Base-by-base conservation (phyloP, 108 stramenopile species). In the Nitzschia putrida region DNA sequence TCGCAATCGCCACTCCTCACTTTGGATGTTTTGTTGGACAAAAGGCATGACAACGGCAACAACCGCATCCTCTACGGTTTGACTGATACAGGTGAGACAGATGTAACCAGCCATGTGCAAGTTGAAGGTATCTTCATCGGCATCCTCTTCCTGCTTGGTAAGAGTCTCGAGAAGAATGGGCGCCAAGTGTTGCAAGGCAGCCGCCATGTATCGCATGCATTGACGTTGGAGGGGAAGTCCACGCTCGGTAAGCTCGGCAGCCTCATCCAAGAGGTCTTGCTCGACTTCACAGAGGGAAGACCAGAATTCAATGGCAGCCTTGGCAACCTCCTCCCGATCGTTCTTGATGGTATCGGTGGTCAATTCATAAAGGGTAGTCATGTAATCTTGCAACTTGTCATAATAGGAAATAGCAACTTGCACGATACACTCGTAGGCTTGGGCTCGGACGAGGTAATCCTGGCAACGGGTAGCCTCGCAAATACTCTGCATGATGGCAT, bases 221-320 rank as follows among this genome's bases (percentile, higher is more conserved):
- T 71, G 69, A 26, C 78, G 77, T 70, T 49, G 61, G 14, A 78
- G 68, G 7, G 73, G 69, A 22, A 79, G 53, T 11, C 85, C 86
- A 20, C 64, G 69, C 64, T 76, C 85, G 4, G 63, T 73, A 11
- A 57, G 68, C 13, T 94, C 90, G 0, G 59, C 64, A 12, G 80
- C 78, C 61, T 94, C 79, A 23, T 92, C 92, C 25, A 94, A 63
- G 47, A 95, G 79, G 16, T 94, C 89, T 73, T 85, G 79, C 71
- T 98, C 98, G 40, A 86, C 90, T 52, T 97, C 96, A 42, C 88
- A 89, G 12, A 98, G 70, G 3, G 96, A 92, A 37, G 78, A 82
- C 98, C 98, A 98, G 68, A 98, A 97, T 72, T 98, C 98, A 64
- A 98, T 93, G 1, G 96, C 96, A 50, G 88, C 73, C 43, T 83